Percentiles rank a stretch among this genome's conserved stretches.
These are phyloP conservation scores for Staphylotrichum tortipilum DNA, from an alignment of 495 filamentous ascomycete species.

Conservation along the genomic window DNA sequence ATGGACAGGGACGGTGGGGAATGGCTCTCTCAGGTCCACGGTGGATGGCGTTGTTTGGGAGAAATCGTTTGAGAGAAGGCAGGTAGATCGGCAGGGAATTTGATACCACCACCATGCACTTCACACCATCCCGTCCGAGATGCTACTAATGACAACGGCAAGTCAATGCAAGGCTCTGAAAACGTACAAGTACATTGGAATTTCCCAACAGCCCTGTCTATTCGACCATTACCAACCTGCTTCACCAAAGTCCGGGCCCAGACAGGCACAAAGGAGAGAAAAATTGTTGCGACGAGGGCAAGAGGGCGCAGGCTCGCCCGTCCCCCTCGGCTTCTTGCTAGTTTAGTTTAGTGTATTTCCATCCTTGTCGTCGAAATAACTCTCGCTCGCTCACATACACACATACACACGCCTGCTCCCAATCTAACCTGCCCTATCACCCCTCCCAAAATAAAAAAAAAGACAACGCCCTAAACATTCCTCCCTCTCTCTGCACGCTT, in stretches of 20 bases:
- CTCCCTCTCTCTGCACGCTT: slow-evolving; percentile 4
- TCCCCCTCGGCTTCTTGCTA: background rate
- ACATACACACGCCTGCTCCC: too few relatives aligned
- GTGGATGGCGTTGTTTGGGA: too few relatives aligned
- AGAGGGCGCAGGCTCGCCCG: background rate
- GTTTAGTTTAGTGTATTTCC: background rate
- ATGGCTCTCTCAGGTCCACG: too few relatives aligned
- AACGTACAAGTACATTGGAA: slow-evolving; percentile 8
- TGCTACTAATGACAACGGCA: background rate
- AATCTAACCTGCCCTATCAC: too few relatives aligned
- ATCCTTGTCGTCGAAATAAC: background rate
- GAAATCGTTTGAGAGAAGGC: too few relatives aligned
- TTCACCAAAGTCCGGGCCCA: slow-evolving; percentile 3
- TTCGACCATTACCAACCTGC: slow-evolving; percentile 12
- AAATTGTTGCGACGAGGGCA: background rate
- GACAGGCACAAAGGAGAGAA: slow-evolving; percentile 6
- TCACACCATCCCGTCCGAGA: background rate
- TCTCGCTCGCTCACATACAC: background rate
- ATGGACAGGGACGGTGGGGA: too few relatives aligned
- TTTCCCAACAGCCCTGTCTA: slow-evolving; percentile 11
- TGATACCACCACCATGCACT: too few relatives aligned
- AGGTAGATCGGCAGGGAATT: too few relatives aligned
- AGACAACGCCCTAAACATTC: too few relatives aligned
- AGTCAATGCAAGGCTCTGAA: background rate
- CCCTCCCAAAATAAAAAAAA: background rate